Conservation (phyloP, 139 green algal genomes). For the Chlamydomonas asymmetrica region DNA sequence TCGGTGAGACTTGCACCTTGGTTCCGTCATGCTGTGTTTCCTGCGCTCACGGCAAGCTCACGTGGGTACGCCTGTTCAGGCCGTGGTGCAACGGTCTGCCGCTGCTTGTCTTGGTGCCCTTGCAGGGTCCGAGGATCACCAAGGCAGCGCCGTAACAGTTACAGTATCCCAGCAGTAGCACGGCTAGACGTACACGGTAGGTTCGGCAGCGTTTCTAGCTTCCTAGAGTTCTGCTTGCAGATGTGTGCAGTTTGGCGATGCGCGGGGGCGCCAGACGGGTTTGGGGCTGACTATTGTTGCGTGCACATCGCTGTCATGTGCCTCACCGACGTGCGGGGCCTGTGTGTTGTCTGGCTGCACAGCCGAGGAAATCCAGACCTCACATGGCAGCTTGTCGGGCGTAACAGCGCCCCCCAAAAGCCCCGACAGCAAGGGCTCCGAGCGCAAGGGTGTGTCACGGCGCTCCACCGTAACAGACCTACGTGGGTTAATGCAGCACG, state of each 20-base stretch:
- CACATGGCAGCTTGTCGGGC: too few relatives aligned
- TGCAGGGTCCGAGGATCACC: slow-evolving; percentile 4
- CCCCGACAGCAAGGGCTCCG: too few relatives aligned
- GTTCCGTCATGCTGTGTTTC: too few relatives aligned
- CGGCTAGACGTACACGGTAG: neutral
- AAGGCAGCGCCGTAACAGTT: slow-evolving; percentile 25
- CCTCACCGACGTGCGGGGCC: too few relatives aligned
- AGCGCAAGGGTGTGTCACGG: too few relatives aligned
- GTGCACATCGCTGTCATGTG: neutral
- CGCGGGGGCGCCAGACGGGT: neutral
- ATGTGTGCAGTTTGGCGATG: neutral
- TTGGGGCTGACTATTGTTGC: neutral
- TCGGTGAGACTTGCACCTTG: neutral
- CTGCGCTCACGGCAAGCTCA: too few relatives aligned
- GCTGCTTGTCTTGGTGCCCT: neutral
- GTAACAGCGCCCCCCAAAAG: too few relatives aligned
- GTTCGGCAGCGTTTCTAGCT: neutral
- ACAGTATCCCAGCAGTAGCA: slow-evolving; percentile 11
- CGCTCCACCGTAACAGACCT: too few relatives aligned
- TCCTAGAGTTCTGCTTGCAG: neutral
- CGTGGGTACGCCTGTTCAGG: too few relatives aligned
- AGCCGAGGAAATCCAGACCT: too few relatives aligned
- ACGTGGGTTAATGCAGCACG: too few relatives aligned
- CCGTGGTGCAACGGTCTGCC: neutral
- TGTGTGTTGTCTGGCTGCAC: too few relatives aligned